These are phyloP conservation scores for Claviceps purpurea DNA, from an alignment of 2,329 filamentous ascomycete species.

Conservation along the genomic window DNA sequence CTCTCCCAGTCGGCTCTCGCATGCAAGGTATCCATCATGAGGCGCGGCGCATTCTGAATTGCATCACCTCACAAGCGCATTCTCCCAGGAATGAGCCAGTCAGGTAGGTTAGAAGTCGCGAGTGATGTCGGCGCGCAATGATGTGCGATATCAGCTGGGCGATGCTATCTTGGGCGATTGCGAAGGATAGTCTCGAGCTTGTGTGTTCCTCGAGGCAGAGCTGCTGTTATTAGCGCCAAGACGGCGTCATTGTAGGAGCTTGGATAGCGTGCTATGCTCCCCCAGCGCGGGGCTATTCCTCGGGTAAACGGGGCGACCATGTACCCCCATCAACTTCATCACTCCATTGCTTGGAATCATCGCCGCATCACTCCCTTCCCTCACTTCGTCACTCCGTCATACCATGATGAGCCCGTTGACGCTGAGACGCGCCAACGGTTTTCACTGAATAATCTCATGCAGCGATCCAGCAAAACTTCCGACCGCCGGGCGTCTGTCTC, in stretches of 20 bases:
- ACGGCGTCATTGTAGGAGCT: not conserved
- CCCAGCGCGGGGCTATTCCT: slow-evolving; percentile 16
- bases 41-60: slow-evolving; percentile 8
- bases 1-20: slow-evolving; percentile 87
- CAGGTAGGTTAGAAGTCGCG: not conserved
- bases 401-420: too few species aligned
- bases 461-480: not conserved
- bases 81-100: not conserved
- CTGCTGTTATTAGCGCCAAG: not conserved
- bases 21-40: slow-evolving; percentile 42
- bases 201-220: not conserved
- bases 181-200: not conserved
- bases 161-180: not conserved
- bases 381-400: not conserved
- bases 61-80: not conserved
- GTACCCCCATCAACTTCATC: not conserved
- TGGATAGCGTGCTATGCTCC: not conserved
- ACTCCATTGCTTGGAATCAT: not conserved
- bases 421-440: too few species aligned
- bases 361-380: not conserved
- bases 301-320: slow-evolving; percentile 13
- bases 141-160: not conserved
- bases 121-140: not conserved
- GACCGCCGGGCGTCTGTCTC: not conserved
- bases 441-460: not conserved